Evolutionary conservation across 2,329 filamentous ascomycete genomes (phyloP), one percentile per base, ranked within the genome.

Genomic region (Plenodomus biglobosus): DNA sequence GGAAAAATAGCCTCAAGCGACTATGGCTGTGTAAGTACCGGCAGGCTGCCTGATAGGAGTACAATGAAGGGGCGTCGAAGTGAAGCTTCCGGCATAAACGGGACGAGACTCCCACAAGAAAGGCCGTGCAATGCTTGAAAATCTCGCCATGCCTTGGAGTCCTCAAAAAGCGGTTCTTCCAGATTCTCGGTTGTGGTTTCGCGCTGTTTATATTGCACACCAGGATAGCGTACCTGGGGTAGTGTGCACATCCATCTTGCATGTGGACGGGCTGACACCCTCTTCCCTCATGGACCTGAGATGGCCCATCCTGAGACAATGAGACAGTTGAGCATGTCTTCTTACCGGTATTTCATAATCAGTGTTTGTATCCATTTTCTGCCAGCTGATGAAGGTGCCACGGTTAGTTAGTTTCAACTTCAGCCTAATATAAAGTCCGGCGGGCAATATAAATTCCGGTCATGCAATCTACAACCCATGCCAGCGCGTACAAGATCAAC

Each of bases 1-100:
- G 44, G 36, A 22, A 27, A 35, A 38, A 24, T 38, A 22, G 44
- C 17, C 32, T 38, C 44, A 38, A n/a, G 32, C 46, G 42, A 6
- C 3, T 32, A 3, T 32, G 11, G 13, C 3, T 32, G 22, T 55
- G 24, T 24, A 40, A 35, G 53, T 53, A 48, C 43, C 56, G 52
- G 47, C 48, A 46, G 35, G 38, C 36, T 27, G 24, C 40, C 13
- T 41, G 18, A 17, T 18, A 22, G 16, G 32, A 50, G 40, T 22
- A 44, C 40, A 53, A 37, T 40, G 52, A 32, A 21, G 50, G 40
- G 48, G 39, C 37, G 27, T 17, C 21, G 40, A 42, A 24, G 50
- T 50, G 48, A 61, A 55, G 45, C 50, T 61, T 57, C 51, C 68
- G 68, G 68, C 61, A 56, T 48, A 61, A 54, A 59, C 68, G 68